Percentiles rank a stretch among this genome's conserved stretches.
phyloP scores from a whole-genome alignment of 331 rosid species.

The Rhamnella rubrinervis region DNA sequence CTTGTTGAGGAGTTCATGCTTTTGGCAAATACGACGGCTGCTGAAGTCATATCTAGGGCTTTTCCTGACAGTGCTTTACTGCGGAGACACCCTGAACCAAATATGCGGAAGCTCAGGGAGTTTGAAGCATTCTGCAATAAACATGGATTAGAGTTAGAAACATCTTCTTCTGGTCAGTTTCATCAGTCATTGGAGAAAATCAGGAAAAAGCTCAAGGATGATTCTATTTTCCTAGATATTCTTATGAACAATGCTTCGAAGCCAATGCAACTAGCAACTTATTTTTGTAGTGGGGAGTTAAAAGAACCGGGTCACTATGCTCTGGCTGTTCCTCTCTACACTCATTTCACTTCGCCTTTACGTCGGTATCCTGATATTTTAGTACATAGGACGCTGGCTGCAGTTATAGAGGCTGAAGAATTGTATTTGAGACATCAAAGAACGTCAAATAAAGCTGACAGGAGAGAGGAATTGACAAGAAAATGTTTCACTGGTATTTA shows the following conservation, averaged over 20 bases:
- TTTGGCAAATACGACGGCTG: constrained; percentile 79
- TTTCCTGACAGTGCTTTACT: constrained; percentile 76
- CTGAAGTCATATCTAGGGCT: constrained; percentile 81
- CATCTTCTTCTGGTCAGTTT: constrained; percentile 75
- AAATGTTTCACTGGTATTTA: constrained; percentile 69
- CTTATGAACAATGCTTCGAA: constrained; percentile 66
- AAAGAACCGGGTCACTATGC: constrained; percentile 76
- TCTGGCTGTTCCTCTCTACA: constrained; percentile 73
- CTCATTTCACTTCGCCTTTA: constrained; percentile 91
- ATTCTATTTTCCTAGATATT: constrained; percentile 57
- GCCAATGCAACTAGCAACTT: constrained; percentile 81
- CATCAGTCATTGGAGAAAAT: constrained; percentile 57
- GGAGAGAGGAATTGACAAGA: constrained; percentile 28
- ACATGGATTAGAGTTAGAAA: constrained; percentile 70
- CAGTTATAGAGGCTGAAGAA: constrained; percentile 82
- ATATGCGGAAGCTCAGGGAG: constrained; percentile 68
- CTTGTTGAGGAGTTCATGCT: constrained; percentile 93
- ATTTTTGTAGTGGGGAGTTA: constrained; percentile 74
- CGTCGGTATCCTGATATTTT: constrained; percentile 91
- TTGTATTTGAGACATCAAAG: constrained; percentile 44
- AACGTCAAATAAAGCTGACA: constrained; percentile 21
- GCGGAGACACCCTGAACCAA: constrained; percentile 92
- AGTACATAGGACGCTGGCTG: constrained; percentile 83
- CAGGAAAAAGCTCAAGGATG: constrained; percentile 72
- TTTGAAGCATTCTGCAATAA: constrained; percentile 75